These are phyloP conservation scores for Colletotrichum godetiae DNA, from an alignment of 2,329 filamentous ascomycete species.

Conservation along the genomic window DNA sequence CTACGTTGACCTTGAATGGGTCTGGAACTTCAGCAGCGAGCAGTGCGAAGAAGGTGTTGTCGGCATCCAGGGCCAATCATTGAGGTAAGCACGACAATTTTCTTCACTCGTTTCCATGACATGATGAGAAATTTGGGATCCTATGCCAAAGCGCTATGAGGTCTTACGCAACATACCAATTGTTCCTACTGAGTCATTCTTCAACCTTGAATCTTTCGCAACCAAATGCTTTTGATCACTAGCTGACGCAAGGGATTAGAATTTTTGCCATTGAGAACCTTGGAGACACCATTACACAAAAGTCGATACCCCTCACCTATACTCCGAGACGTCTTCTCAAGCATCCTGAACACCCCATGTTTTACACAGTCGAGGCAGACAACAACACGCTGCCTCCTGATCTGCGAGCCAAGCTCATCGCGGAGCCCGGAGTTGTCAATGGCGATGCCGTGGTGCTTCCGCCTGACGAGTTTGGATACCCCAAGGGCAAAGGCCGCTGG, in stretches of 20 bases:
- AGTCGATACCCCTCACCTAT: conserved; percentile 87
- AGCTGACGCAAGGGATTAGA: conserved; percentile 58
- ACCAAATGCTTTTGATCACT: conserved; percentile 23
- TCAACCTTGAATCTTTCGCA: not conserved
- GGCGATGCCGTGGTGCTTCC: conserved; percentile 78
- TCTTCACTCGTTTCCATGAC: conserved; percentile 45
- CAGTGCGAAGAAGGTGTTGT: conserved; percentile 95
- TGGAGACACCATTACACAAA: conserved; percentile 86
- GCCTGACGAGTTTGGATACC: conserved; percentile 89
- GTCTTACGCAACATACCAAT: conserved; percentile 76
- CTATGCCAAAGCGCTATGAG: conserved; percentile 68
- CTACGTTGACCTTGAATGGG: conserved; percentile 90
- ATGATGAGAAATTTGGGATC: conserved; percentile 75
- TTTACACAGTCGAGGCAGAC: conserved; percentile 94
- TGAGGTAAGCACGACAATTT: conserved; percentile 71
- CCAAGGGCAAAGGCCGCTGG: conserved; percentile 87
- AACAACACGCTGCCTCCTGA: conserved; percentile 88
- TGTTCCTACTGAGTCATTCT: conserved; percentile 89
- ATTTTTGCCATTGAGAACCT: conserved; percentile 94
- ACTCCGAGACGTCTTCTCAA: conserved; percentile 90
- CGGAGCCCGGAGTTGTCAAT: conserved; percentile 77
- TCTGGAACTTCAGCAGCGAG: conserved; percentile 96
- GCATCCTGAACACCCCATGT: conserved; percentile 87
- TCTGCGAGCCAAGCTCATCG: conserved; percentile 79
- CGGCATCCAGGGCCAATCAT: conserved; percentile 87